Conservation (phyloP, 129 eudicot species). For the Lactuca sativa region DNA sequence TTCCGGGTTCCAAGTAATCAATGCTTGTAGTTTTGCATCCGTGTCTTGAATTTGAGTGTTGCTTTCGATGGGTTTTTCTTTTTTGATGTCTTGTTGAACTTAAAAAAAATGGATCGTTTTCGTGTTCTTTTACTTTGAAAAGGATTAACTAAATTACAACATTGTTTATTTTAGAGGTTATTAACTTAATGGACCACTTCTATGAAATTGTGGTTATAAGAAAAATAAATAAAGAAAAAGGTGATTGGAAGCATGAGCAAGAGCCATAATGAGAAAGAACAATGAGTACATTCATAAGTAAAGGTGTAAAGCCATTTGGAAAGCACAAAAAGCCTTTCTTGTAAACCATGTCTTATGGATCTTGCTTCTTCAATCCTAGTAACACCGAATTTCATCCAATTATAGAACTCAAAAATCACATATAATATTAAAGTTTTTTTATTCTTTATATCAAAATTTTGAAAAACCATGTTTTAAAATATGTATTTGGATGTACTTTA, state of each 20-base stretch:
- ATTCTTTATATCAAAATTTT: neutral
- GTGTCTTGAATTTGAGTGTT: neutral
- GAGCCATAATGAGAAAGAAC: conserved; percentile 25
- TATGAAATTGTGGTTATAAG: neutral
- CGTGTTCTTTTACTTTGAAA: neutral
- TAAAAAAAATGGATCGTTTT: neutral
- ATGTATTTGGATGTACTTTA: too few species aligned
- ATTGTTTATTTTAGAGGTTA: neutral
- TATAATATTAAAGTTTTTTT: neutral
- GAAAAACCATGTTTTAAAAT: neutral
- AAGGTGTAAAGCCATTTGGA: conserved; percentile 38
- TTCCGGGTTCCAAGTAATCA: conserved; percentile 21
- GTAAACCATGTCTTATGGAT: conserved; percentile 34
- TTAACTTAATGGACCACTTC: neutral
- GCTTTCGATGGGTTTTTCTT: neutral
- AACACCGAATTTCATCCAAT: conserved; percentile 33
- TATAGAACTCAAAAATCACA: conserved; percentile 21
- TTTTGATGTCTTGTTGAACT: conserved; percentile 9
- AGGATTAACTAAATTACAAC: neutral
- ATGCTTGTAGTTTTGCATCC: neutral
- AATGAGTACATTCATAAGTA: conserved; percentile 42
- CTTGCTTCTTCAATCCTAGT: conserved; percentile 28
- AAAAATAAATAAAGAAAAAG: conserved; percentile 7
- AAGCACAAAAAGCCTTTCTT: conserved; percentile 26
- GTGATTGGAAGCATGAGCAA: conserved; percentile 33